Percentiles rank a stretch among this genome's conserved stretches.
phyloP scores from a whole-genome alignment of 1,139 yeast species.

The Blastobotrys indianensis region DNA sequence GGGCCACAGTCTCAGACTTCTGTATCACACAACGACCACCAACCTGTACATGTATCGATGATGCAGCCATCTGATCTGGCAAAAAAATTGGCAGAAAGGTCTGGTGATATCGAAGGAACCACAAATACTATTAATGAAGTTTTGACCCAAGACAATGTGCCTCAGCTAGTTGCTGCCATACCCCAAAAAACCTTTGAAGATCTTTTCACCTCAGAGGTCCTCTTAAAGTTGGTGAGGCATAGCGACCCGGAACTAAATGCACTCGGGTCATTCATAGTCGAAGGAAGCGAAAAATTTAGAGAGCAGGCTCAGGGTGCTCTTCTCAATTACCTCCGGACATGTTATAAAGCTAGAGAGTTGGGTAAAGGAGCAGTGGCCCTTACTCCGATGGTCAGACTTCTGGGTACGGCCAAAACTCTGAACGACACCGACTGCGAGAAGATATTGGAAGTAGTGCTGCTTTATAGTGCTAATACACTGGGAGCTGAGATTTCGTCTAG shows the following conservation, averaged over 20 bases:
- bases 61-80: too few relatives aligned
- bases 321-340: conserved; percentile 3
- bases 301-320: conserved; percentile 1
- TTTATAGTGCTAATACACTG: conserved; percentile 5
- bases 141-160: neutral
- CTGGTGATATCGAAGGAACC: too few relatives aligned
- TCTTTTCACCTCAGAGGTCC: neutral
- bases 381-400: conserved; percentile 7
- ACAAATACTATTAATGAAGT: too few relatives aligned
- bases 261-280: conserved; percentile 1
- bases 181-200: neutral
- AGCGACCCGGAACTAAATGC: conserved; percentile 6
- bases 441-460: conserved; percentile 3
- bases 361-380: conserved; percentile 4
- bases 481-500: conserved; percentile 11
- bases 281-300: neutral
- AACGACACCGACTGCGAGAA: conserved; percentile 9
- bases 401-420: conserved; percentile 4
- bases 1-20: neutral
- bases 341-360: conserved; percentile 3
- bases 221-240: neutral
- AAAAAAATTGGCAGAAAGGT: too few relatives aligned
- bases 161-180: neutral
- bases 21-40: neutral
- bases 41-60: neutral